Conservation (phyloP, 148 eudicot genomes). For the Chenopodium quinoa region DNA sequence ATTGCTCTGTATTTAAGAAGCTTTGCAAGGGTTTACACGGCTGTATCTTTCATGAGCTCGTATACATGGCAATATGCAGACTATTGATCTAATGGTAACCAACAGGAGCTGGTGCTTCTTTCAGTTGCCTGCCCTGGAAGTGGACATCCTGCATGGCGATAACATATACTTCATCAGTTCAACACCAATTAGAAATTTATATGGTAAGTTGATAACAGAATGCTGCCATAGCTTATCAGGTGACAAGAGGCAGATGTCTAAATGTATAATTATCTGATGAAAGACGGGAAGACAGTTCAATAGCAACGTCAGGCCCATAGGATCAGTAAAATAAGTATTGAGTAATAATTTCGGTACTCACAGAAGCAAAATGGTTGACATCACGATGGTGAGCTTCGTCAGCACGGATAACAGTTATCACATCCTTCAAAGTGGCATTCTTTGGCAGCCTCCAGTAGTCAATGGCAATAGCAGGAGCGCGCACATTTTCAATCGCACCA, state of each 20-base stretch:
- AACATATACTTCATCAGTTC: slow-evolving; percentile 11
- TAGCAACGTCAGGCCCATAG: neutral
- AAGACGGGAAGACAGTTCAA: neutral
- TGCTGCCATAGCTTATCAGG: neutral
- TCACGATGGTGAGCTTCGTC: slow-evolving; percentile 99
- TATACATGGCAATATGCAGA: slow-evolving; percentile 1
- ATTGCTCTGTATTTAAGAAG: neutral
- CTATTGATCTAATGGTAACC: slow-evolving; percentile 54
- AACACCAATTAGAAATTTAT: neutral
- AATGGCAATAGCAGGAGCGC: slow-evolving; percentile 86
- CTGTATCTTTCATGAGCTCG: neutral
- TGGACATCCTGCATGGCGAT: slow-evolving; percentile 64
- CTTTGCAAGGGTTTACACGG: neutral
- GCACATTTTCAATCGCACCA: slow-evolving; percentile 74
- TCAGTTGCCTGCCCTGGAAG: slow-evolving; percentile 65
- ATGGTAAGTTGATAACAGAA: neutral
- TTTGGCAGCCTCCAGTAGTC: slow-evolving; percentile 93
- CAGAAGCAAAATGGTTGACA: slow-evolving; percentile 96
- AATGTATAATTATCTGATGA: neutral
- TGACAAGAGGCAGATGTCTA: neutral
- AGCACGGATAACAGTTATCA: slow-evolving; percentile 86
- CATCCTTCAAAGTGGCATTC: slow-evolving; percentile 78
- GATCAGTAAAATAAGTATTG: neutral
- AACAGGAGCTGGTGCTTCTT: slow-evolving; percentile 74
- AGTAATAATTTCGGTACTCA: slow-evolving; percentile 36